Conservation (phyloP, 139 green algal genomes). For the Volvox reticuliferus region DNA sequence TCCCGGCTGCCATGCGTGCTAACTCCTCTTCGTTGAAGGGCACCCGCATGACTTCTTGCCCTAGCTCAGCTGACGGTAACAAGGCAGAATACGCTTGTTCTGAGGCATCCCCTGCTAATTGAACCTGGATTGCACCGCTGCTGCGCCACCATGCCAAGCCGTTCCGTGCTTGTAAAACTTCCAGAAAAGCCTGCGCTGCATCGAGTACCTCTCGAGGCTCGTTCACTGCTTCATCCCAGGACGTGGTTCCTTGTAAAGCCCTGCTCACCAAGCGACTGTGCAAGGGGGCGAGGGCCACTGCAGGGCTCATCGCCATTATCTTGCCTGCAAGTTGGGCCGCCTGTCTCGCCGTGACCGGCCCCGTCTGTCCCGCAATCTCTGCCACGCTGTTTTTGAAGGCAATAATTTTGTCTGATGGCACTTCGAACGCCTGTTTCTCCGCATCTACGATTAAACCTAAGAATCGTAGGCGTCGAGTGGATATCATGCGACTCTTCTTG, state of each 20-base stretch:
- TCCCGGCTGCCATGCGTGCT: not conserved
- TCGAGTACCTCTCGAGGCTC: not conserved
- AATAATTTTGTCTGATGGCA: not conserved
- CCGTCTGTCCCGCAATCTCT: not conserved
- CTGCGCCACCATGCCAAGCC: not conserved
- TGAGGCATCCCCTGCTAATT: constrained; percentile 11
- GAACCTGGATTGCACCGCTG: not conserved
- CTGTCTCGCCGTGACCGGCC: not conserved
- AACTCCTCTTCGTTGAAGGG: too few relatives aligned
- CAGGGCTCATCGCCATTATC: not conserved
- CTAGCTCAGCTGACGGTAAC: not conserved
- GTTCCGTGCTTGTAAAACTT: not conserved
- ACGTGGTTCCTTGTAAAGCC: not conserved
- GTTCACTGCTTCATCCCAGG: not conserved
- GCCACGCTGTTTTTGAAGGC: not conserved
- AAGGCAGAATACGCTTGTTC: not conserved
- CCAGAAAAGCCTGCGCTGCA: not conserved
- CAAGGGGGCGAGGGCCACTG: not conserved
- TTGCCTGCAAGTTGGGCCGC: constrained; percentile 20
- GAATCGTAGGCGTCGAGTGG: not conserved
- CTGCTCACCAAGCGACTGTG: not conserved
- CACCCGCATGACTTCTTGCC: not conserved
- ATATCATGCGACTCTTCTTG: constrained; percentile 7
- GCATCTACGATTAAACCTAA: constrained; percentile 8
- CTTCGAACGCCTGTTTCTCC: not conserved